Conservation (phyloP, 2,329 filamentous ascomycete species). For the Lecanoromycetidae sp. region DNA sequence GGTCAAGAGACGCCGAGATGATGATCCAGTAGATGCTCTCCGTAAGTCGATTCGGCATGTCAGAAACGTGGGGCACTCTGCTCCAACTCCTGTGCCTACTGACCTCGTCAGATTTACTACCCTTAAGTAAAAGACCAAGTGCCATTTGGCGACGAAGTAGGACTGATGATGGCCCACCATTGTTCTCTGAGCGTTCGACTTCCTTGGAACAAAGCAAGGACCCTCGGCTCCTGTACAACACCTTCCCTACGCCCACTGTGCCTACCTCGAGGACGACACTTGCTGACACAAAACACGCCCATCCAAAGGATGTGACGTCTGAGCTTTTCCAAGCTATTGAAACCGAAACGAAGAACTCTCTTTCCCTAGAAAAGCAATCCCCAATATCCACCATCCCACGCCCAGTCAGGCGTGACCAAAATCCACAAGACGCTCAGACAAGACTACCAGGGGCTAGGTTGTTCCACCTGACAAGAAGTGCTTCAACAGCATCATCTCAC, state of each 20-base stretch:
- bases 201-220: neutral
- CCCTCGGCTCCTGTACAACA: neutral
- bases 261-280: slow-evolving; percentile 9
- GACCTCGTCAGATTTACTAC: slow-evolving; percentile 8
- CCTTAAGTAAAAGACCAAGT: slow-evolving; percentile 11
- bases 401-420: neutral
- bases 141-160: slow-evolving; percentile 8
- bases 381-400: neutral
- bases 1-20: slow-evolving; percentile 45
- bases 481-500: neutral
- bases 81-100: neutral
- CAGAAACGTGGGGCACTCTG: neutral
- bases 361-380: neutral
- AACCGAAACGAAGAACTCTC: neutral
- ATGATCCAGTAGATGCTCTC: slow-evolving; percentile 44
- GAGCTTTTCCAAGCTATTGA: neutral
- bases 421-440: neutral
- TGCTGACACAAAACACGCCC: slow-evolving; percentile 1
- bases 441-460: slow-evolving; percentile 2
- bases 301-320: neutral
- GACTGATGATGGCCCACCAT: neutral
- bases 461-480: slow-evolving; percentile 12
- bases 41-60: slow-evolving; percentile 26
- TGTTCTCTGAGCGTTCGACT: neutral
- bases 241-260: neutral